Base-by-base conservation (phyloP, 2,329 filamentous ascomycete species). In the Penicillium crustosum region DNA sequence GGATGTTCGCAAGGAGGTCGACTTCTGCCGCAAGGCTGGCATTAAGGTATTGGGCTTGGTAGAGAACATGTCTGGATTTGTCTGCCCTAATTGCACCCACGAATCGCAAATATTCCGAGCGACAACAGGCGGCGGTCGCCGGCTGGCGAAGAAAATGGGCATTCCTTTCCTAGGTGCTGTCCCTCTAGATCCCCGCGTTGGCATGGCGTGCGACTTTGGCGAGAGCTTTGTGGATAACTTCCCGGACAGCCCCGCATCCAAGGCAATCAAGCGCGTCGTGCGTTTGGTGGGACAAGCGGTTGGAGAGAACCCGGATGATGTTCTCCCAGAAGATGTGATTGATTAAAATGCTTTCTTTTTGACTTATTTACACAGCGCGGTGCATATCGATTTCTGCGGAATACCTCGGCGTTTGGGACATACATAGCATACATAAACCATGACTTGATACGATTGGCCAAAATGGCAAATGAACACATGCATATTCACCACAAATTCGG, bases 51-150 rank as follows among this genome's bases (percentile, higher is more conserved):
- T 99, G 4, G 94, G 94, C 0, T 81, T 99, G 41, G 94, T 96
- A 17, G 94, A 99, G 80, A 99, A 99, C 72, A 99, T 99, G 94
- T 91, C 88, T 58, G 91, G 92, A 4, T 99, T 97, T 68, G 93
- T 99, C 53, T 99, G 94, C 71, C 93, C 93, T 10, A 93, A 90
- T 56, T 99, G 94, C 76, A 90, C 86, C 54, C 87, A 92, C 55
- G 81, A 86, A 68, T 84, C 81, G 68, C 86, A 96, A 73, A 96
- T 99, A 49, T 99, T 99, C 79, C 84, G 86, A 66, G 87, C 94
- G 12, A 95, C 90, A 10, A 99, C 94, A 0, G 94, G 94, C 9
- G 94, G 95, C 21, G 94, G 90, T 2, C 82, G 82, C 55, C 86
- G 84, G 42, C 75, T 99, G 63, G 93, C 94, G 2, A 82, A 89